Evolutionary conservation across 148 eudicot genomes (phyloP), one percentile per base, ranked within the genome.

Genomic region (Oxyria digyna): DNA sequence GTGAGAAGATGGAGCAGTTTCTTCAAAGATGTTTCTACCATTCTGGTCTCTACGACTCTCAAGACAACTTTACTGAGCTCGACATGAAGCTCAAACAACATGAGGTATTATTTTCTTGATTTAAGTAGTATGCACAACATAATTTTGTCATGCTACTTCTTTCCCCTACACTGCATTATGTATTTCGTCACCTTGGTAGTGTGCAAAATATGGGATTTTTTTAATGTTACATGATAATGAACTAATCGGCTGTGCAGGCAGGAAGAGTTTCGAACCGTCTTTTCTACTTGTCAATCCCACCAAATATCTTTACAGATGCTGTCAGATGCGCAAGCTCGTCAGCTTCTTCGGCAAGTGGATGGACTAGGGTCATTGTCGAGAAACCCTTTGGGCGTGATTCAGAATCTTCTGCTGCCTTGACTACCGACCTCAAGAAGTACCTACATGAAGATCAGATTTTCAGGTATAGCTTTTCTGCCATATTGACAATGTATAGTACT

Each of bases 301-400:
- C 98, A 42, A 94, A 94, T 75, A 90, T 94, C 52, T 94, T 94
- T 74, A 79, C 90, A 37, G 86, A 90, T 76, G 97, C 97, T 69
- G 98, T 94, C 38, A 83, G 72, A 81, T 86, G 92, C 62, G 96
- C 98, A n/a, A 94, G 97, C 76, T 71, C 71, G 21, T 94, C 97
- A 40, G 86, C 98, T 48, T 90, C 98, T 17, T 79, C 98, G 33
- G 77, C 87, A 52, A 72, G 73, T 81, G 98, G 98, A 57, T 94
- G 98, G 98, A 94, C 97, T 10, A 75, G 97, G 72, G 98, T 94
- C 73, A 94, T 94, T 59, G 98, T 94, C 21, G 98, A 94, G 82
- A 94, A 94, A 75, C 98, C 98, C 18, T 94, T 94, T 83, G 98
- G 98, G n/a, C 87, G 98, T 31, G 97, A 90, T 86, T 87, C 96